phyloP scores from a whole-genome alignment of 176 grass and related monocot genomes.

The Panicum miliaceum region DNA sequence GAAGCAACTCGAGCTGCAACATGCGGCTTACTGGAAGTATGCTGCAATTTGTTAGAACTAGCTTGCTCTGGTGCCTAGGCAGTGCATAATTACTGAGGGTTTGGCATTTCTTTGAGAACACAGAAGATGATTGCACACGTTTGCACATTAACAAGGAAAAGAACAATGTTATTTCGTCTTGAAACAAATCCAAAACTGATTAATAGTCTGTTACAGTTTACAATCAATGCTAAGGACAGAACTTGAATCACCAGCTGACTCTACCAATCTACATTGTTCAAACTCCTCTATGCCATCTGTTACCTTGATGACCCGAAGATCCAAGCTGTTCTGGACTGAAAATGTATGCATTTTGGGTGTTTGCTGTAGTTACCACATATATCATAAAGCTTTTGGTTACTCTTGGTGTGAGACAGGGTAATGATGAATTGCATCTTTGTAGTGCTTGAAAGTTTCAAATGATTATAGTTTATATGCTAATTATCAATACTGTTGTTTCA shows the following conservation, averaged over 20 bases:
- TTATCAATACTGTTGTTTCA: conserved; percentile 2
- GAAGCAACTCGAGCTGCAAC: not conserved
- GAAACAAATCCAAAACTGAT: not conserved
- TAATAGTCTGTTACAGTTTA: not conserved
- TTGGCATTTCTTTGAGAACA: not conserved
- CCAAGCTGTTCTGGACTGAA: not conserved
- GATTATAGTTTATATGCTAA: not conserved
- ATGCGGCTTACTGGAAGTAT: not conserved
- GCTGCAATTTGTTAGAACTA: not conserved
- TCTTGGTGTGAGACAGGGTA: not conserved
- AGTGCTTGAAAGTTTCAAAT: not conserved
- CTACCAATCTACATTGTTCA: not conserved
- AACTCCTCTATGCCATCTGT: not conserved
- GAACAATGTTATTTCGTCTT: not conserved
- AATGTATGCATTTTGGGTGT: not conserved
- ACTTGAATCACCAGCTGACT: not conserved
- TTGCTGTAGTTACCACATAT: not conserved
- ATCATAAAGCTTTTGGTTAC: not conserved
- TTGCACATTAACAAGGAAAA: not conserved
- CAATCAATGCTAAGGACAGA: not conserved
- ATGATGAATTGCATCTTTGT: not conserved
- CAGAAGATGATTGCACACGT: not conserved
- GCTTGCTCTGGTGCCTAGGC: not conserved
- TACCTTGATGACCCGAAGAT: not conserved
- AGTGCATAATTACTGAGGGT: not conserved